These are phyloP conservation scores for Chrysochromulina parva DNA, from an alignment of 78 protist species.

Conservation along the genomic window DNA sequence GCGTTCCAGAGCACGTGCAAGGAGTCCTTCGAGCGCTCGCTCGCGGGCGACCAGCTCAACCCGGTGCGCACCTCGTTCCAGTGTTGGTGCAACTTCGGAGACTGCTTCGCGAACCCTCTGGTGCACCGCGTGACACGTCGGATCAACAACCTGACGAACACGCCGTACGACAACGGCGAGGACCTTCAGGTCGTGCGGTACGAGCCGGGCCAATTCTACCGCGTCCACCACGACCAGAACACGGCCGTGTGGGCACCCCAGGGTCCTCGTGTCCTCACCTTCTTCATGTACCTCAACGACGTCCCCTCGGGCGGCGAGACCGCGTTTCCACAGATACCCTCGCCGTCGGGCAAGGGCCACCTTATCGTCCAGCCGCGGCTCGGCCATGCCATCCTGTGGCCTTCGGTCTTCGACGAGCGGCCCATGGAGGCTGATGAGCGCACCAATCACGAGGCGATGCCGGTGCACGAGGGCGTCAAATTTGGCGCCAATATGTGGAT, in stretches of 20 bases:
- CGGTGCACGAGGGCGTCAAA: background rate
- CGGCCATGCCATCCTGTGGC: background rate
- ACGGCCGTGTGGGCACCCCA: background rate
- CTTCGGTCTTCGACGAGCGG: background rate
- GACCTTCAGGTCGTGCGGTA: background rate
- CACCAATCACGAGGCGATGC: background rate
- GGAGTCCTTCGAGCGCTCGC: background rate
- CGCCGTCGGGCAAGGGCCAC: background rate
- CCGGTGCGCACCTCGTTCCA: background rate
- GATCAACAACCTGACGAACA: background rate
- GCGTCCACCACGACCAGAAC: constrained; percentile 15
- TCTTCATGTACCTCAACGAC: constrained; percentile 1
- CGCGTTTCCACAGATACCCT: background rate
- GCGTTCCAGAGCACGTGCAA: background rate
- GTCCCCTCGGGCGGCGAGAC: background rate
- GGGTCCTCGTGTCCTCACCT: constrained; percentile 6
- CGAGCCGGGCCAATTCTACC: background rate
- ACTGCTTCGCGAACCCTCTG: background rate
- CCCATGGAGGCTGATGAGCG: background rate
- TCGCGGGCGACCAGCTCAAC: background rate
- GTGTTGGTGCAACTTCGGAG: background rate
- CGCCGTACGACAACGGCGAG: background rate
- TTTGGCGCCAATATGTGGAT: background rate
- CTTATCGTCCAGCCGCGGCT: background rate
- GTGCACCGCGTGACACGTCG: background rate